Percentiles rank a stretch among this genome's conserved stretches.
Evolutionary conservation across 768 basidiomycete species (phyloP).

Genomic region (Phylloporus scabripes): DNA sequence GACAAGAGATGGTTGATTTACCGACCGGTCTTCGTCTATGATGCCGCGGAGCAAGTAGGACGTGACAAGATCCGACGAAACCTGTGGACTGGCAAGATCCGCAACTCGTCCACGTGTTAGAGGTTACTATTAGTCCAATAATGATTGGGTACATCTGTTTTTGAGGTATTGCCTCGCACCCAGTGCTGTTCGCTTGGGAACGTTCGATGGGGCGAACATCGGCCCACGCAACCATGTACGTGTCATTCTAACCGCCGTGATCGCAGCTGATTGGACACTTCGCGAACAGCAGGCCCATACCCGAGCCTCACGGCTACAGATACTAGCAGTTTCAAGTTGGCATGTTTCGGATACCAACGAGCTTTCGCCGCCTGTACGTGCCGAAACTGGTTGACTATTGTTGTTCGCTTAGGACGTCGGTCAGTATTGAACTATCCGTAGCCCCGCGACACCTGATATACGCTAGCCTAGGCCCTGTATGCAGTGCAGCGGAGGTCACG

Average conservation of each 20-base stretch:
- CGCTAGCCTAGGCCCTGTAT: background rate
- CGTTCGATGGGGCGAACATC: background rate
- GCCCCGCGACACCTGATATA: background rate
- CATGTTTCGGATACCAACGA: background rate
- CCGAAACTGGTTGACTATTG: background rate
- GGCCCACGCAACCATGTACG: no score
- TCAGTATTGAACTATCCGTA: background rate
- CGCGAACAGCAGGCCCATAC: background rate
- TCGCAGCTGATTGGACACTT: background rate
- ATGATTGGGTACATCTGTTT: no score
- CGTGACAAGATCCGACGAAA: conserved; percentile 10
- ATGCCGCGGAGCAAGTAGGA: background rate
- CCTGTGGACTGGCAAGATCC: conserved; percentile 13
- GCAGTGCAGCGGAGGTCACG: background rate
- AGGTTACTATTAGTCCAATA: no score
- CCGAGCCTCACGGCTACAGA: background rate
- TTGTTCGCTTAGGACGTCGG: background rate
- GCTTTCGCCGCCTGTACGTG: background rate
- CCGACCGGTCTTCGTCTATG: background rate
- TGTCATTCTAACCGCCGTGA: no score
- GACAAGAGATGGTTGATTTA: background rate
- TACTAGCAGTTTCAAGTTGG: background rate
- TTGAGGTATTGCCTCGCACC: background rate
- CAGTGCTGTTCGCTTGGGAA: background rate
- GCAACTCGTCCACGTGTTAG: conserved; percentile 7